These are phyloP conservation scores for Colletotrichum echinochloae DNA, from an alignment of 2,329 filamentous ascomycete genomes.

Conservation along the genomic window DNA sequence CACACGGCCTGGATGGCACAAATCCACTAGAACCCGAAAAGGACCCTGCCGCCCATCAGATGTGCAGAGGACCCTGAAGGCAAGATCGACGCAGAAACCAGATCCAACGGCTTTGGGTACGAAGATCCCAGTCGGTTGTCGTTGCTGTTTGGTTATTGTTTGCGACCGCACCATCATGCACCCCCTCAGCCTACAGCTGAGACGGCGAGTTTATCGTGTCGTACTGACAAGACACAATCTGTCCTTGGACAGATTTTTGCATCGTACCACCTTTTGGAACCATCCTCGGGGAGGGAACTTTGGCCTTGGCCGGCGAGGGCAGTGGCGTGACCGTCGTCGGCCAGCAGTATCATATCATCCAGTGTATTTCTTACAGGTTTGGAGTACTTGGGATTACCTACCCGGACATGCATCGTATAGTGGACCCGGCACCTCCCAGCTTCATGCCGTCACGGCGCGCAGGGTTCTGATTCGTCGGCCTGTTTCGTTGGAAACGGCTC, in stretches of 20 bases:
- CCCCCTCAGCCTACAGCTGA: background rate
- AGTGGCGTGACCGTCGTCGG: conserved; percentile 29
- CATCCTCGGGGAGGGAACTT: background rate
- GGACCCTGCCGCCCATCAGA: conserved; percentile 20
- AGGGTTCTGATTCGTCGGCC: conserved; percentile 25
- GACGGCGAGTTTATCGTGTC: background rate
- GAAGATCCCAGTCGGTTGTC: background rate
- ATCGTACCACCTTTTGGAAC: conserved; percentile 1
- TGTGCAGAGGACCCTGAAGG: conserved; percentile 28
- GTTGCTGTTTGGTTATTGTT: background rate
- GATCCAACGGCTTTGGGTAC: conserved; percentile 16
- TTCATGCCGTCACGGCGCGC: conserved; percentile 26
- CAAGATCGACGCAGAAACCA: conserved; percentile 25
- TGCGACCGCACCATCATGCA: conserved; percentile 1
- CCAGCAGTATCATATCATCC: conserved; percentile 38
- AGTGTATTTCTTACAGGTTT: conserved; percentile 38
- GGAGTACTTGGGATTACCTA: conserved; percentile 33
- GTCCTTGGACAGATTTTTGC: background rate
- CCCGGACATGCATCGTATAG: conserved; percentile 32
- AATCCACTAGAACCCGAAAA: conserved; percentile 11
- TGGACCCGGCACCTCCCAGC: conserved; percentile 24
- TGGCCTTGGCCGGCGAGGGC: background rate
- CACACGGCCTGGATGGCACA: conserved; percentile 14
- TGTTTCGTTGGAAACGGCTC: conserved; percentile 25
- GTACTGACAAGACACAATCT: conserved; percentile 15